Evolutionary conservation across 306 rosid species (phyloP), one percentile per base, ranked within the genome.

Genomic region (Prinsepia uniflora): DNA sequence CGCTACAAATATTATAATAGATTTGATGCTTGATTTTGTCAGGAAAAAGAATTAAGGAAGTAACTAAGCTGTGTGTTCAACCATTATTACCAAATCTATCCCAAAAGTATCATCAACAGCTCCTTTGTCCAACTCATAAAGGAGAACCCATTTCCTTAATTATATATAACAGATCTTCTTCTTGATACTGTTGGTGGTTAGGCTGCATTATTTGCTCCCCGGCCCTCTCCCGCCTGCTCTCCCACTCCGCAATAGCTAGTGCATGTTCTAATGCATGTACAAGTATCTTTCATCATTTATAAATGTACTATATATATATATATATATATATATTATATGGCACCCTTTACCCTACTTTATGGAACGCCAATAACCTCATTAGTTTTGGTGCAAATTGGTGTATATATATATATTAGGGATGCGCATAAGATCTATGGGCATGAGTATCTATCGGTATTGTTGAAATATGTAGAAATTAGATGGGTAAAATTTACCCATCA

Each of bases 81-180:
- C 63, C 75, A 47, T 8, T 74, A 47, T 8, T 74, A 55, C 41
- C 14, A 67, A 61, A 47, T 56, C 57, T 46, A 42, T 48, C 6
- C 49, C 40, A 39, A 19, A 19, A 14, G 41, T 34, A 59, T 76
- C 30, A 59, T 76, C 30, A 53, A 50, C 58, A 54, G 20, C 19
- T 50, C 50, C 15, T 59, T 56, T 14, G 48, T 57, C 79, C 83
- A 79, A 63, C 83, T 64, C 79, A 74, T 70, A 56, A 49, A 79
- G 69, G 14, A 39, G 11, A 65, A 8, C n/a, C 11, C 5, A 42
- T 63, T 56, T 6, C 49, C 49, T 65, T 30, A 30, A 30, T 30
- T 30, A 30, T 30, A 30, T 30, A 30, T 30, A 65, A 5, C 49
- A 65, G 52, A 34, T 45, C 63, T 55, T 52, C 75, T 56, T 46